phyloP scores from a whole-genome alignment of 179 eudicot species.

The Silene vulgaris region DNA sequence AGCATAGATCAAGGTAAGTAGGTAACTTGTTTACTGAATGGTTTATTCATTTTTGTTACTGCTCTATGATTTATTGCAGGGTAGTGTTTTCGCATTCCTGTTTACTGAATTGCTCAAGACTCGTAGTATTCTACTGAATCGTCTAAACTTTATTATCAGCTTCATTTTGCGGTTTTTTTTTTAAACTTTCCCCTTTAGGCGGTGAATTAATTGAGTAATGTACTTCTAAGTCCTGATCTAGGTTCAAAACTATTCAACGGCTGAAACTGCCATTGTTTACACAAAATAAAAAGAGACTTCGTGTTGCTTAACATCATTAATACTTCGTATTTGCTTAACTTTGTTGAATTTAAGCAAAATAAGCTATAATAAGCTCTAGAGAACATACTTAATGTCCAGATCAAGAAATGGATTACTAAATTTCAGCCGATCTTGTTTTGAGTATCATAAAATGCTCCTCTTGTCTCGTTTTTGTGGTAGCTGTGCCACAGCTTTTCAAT shows the following conservation, averaged over 20 bases:
- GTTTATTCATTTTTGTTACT: neutral
- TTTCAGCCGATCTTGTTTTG: neutral
- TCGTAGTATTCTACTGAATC: neutral
- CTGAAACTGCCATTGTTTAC: neutral
- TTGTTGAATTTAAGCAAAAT: neutral
- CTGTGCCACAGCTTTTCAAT: neutral
- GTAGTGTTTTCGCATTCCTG: neutral
- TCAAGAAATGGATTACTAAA: neutral
- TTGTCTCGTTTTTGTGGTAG: neutral
- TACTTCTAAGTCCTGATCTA: no score
- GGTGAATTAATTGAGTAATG: neutral
- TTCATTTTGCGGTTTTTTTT: neutral
- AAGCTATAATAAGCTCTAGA: neutral
- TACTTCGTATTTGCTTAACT: neutral
- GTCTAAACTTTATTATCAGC: no score
- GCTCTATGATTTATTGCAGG: neutral
- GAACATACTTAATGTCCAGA: neutral
- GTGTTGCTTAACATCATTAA: neutral
- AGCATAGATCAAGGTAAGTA: slow-evolving; percentile 62
- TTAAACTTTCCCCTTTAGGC: neutral
- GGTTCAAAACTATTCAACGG: neutral
- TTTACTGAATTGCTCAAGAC: neutral
- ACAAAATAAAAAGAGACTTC: no score
- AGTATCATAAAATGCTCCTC: neutral
- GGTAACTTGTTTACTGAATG: neutral